Conservation (phyloP, 305 asterid genomes). For the Solanum aculeatissimum region DNA sequence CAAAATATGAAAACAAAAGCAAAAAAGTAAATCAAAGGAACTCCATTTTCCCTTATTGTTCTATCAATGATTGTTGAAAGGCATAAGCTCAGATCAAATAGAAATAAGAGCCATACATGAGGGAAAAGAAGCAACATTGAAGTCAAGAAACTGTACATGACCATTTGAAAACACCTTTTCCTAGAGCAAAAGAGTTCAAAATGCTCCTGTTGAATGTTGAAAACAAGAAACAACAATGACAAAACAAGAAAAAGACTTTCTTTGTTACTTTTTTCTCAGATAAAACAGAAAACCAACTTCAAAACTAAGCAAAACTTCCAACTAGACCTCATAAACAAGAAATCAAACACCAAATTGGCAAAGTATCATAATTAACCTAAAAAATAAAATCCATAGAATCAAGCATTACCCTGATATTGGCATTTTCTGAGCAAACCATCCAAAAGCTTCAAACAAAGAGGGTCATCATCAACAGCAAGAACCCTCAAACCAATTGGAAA, state of each 20-base stretch:
- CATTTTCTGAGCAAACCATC: constrained; percentile 65
- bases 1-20: neutral
- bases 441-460: constrained; percentile 56
- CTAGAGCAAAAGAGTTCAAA: neutral
- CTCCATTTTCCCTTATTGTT: neutral
- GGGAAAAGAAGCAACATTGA: neutral
- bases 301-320: neutral
- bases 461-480: constrained; percentile 90
- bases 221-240: neutral
- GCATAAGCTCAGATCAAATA: neutral
- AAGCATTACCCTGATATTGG: constrained; percentile 53
- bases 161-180: neutral
- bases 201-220: neutral
- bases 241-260: neutral
- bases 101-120: neutral
- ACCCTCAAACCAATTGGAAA: constrained; percentile 82
- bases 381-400: neutral
- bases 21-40: neutral
- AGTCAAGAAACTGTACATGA: neutral
- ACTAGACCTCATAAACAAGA: neutral
- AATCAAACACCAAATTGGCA: neutral
- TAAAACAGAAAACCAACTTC: neutral
- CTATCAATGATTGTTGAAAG: neutral
- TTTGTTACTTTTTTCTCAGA: neutral
- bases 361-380: neutral